phyloP scores from a whole-genome alignment of 2,329 filamentous ascomycete species.

The Bipolaris zeicola region DNA sequence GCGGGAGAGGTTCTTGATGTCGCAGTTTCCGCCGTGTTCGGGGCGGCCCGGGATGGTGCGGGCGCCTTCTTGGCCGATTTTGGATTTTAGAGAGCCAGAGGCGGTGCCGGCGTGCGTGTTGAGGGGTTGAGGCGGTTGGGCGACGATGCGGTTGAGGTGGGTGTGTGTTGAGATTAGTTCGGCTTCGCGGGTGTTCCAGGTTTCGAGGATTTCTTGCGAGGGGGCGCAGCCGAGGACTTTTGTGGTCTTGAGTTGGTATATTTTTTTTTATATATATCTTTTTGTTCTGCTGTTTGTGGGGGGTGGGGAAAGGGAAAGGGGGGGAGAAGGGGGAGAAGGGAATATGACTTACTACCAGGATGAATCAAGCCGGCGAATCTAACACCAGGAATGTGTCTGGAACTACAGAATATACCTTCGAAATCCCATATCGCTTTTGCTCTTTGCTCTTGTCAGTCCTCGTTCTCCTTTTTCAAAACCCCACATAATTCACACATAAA shows the following conservation, averaged over 20 bases:
- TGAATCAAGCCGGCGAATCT: constrained; percentile 90
- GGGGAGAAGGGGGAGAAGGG: no score
- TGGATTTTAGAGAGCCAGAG: constrained; percentile 62
- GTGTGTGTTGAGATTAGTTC: constrained; percentile 76
- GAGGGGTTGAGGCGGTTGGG: constrained; percentile 73
- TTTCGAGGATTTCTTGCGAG: constrained; percentile 73
- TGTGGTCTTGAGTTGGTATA: no score
- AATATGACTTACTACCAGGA: constrained; percentile 64
- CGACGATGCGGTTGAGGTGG: constrained; percentile 67
- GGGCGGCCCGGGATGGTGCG: constrained; percentile 83
- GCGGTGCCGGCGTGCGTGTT: constrained; percentile 76
- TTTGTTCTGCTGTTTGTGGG: no score
- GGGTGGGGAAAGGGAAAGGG: no score
- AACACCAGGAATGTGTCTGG: constrained; percentile 74
- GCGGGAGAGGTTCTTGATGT: constrained; percentile 84
- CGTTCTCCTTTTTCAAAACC: not conserved
- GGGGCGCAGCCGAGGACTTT: constrained; percentile 72
- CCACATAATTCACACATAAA: not conserved
- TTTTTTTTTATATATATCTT: no score
- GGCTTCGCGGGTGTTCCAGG: constrained; percentile 83
- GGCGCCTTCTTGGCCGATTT: constrained; percentile 77
- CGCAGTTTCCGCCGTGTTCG: constrained; percentile 88
- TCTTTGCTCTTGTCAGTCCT: constrained; percentile 46
- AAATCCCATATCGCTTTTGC: constrained; percentile 80
- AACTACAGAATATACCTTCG: constrained; percentile 79